Conservation (phyloP, 331 rosid genomes). For the Erythrophleum ivorense region DNA sequence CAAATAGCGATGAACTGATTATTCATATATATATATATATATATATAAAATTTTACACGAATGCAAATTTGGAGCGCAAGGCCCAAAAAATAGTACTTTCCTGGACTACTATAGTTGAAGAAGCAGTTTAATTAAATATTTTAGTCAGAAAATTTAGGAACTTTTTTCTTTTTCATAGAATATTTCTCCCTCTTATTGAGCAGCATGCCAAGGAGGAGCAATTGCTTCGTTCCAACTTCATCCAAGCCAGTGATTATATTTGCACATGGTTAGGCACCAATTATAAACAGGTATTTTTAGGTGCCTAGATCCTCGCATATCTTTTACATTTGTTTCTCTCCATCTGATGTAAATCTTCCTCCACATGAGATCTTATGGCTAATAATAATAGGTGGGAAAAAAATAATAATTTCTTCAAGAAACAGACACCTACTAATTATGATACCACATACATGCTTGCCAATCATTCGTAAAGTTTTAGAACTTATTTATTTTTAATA, state of each 20-base stretch:
- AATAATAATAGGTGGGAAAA: conserved; percentile 1
- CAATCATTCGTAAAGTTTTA: conserved; percentile 44
- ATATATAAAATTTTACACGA: no score
- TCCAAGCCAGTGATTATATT: conserved; percentile 22
- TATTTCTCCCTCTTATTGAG: not conserved
- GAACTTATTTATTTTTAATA: conserved; percentile 37
- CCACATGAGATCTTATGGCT: conserved; percentile 44
- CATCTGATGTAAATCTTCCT: conserved; percentile 31
- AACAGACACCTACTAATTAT: not conserved
- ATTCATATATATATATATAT: no score
- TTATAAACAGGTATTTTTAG: conserved; percentile 32
- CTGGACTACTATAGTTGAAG: not conserved
- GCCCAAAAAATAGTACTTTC: not conserved
- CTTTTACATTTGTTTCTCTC: conserved; percentile 34
- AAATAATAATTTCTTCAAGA: conserved; percentile 33
- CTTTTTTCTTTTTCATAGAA: not conserved
- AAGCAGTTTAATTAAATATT: not conserved
- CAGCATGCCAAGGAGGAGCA: conserved; percentile 42
- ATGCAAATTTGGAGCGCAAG: no score
- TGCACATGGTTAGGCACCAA: conserved; percentile 51
- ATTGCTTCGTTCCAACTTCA: conserved; percentile 32
- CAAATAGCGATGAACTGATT: no score
- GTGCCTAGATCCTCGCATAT: conserved; percentile 37
- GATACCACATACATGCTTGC: conserved; percentile 23
- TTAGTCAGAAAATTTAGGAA: not conserved